A percentile compares a stretch with the other conserved stretches of the same genome.
These are phyloP conservation scores for Dactylellina sp. DNA, from an alignment of 2,329 filamentous ascomycete genomes.

Conservation along the genomic window DNA sequence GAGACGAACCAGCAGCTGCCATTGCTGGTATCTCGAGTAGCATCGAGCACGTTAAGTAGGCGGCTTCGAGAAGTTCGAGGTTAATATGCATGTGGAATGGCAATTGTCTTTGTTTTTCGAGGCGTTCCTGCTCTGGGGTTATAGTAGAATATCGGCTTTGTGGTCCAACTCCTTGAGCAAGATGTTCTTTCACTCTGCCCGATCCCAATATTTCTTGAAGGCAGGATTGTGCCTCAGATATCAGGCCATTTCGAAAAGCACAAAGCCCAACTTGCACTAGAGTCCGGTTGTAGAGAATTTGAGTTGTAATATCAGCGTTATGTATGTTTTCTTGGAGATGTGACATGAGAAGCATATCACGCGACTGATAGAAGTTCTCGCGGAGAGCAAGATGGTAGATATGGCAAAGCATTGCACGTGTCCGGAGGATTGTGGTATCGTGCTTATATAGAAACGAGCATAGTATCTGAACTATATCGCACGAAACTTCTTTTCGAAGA, in stretches of 20 bases:
- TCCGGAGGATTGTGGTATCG: slow-evolving; percentile 88
- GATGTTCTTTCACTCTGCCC: slow-evolving; percentile 95
- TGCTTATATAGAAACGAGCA: slow-evolving; percentile 95
- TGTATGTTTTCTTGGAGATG: slow-evolving; percentile 97
- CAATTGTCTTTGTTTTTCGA: slow-evolving; percentile 96
- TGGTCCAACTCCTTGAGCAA: slow-evolving; percentile 98
- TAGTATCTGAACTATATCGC: slow-evolving; percentile 70
- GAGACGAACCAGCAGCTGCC: slow-evolving; percentile 94
- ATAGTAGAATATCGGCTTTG: slow-evolving; percentile 91
- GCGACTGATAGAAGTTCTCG: slow-evolving; percentile 96
- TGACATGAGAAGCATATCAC: slow-evolving; percentile 99
- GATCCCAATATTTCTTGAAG: slow-evolving; percentile 98
- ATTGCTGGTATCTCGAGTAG: slow-evolving; percentile 96
- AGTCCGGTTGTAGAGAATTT: slow-evolving; percentile 98
- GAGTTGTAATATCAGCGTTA: slow-evolving; percentile 95
- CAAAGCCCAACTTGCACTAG: slow-evolving; percentile 98
- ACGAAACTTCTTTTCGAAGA: slow-evolving; percentile 29
- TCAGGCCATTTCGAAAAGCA: slow-evolving; percentile 94
- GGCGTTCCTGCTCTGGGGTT: slow-evolving; percentile 94
- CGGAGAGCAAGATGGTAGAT: slow-evolving; percentile 98
- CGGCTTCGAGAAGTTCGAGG: slow-evolving; percentile 95
- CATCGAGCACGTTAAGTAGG: slow-evolving; percentile 99
- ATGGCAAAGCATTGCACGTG: slow-evolving; percentile 96
- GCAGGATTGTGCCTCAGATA: slow-evolving; percentile 97
- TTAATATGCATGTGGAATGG: slow-evolving; percentile 99